Evolutionary conservation across 169 alveolate genomes (phyloP).

Genomic region (Toxoplasma gondii): DNA sequence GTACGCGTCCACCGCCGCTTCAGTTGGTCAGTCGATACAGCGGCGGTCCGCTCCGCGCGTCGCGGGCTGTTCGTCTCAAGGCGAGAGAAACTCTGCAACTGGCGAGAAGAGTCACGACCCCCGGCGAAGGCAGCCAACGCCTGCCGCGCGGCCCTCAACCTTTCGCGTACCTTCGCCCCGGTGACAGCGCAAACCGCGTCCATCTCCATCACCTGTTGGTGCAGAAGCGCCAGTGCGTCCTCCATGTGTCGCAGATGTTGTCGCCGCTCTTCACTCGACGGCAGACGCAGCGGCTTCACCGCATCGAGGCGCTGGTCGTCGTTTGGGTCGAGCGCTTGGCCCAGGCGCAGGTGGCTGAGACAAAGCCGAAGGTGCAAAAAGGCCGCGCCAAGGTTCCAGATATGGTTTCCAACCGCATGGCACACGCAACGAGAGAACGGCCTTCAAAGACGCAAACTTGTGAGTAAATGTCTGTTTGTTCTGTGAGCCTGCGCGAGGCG

Average conservation of each 20-base stretch:
- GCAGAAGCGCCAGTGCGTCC: background rate
- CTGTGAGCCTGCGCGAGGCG: no score
- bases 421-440: background rate
- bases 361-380: background rate
- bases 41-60: no score
- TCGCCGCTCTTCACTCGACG: background rate
- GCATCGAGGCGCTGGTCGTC: constrained; percentile 31
- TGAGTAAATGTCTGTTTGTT: no score
- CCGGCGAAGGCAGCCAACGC: background rate
- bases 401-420: background rate
- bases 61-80: background rate
- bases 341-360: constrained; percentile 20
- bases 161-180: background rate
- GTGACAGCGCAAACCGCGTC: background rate
- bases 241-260: background rate
- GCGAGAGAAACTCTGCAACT: background rate
- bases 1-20: no score
- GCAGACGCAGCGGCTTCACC: background rate
- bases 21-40: no score
- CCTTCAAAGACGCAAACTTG: no score
- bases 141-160: background rate
- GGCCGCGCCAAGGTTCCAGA: background rate
- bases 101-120: background rate
- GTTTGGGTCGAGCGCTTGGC: background rate
- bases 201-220: background rate